Conservation (phyloP, 352 stramenopile species). For the Phytophthora lateralis region DNA sequence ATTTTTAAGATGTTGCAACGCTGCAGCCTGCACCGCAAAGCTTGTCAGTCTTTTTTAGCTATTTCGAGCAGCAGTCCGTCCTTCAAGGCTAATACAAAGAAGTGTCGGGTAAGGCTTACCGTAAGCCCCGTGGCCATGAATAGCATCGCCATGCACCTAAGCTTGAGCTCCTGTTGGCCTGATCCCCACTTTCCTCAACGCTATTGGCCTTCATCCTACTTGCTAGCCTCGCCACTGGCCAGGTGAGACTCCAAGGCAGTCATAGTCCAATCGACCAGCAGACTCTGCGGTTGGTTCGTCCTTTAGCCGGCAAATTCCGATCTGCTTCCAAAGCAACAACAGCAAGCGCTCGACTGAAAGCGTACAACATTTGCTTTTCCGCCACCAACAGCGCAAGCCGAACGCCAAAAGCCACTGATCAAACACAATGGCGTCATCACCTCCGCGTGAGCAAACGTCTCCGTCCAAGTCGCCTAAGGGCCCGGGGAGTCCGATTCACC, state of each 20-base stretch:
- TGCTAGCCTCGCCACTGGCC: slow-evolving; percentile 2
- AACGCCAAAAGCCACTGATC: background rate
- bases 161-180: slow-evolving; percentile 8
- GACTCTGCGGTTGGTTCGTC: slow-evolving; percentile 11
- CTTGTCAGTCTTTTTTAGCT: background rate
- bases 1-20: background rate
- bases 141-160: background rate
- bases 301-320: slow-evolving; percentile 17
- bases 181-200: slow-evolving; percentile 6
- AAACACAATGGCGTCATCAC: slow-evolving; percentile 38
- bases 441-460: slow-evolving; percentile 35
- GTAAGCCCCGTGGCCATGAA: background rate
- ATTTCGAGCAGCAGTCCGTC: slow-evolving; percentile 12
- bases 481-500: slow-evolving; percentile 27
- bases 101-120: too few relatives aligned
- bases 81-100: background rate
- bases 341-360: slow-evolving; percentile 4
- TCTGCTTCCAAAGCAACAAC: slow-evolving; percentile 15
- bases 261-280: slow-evolving; percentile 1
- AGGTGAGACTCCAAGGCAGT: slow-evolving; percentile 14
- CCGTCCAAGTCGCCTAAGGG: slow-evolving; percentile 43
- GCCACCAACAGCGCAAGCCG: background rate
- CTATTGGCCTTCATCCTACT: slow-evolving; percentile 25
- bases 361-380: background rate
- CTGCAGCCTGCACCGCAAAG: background rate